Evolutionary conservation across 129 eudicot species (phyloP), one percentile per base, ranked within the genome.

Genomic region (Dittrichia graveolens): DNA sequence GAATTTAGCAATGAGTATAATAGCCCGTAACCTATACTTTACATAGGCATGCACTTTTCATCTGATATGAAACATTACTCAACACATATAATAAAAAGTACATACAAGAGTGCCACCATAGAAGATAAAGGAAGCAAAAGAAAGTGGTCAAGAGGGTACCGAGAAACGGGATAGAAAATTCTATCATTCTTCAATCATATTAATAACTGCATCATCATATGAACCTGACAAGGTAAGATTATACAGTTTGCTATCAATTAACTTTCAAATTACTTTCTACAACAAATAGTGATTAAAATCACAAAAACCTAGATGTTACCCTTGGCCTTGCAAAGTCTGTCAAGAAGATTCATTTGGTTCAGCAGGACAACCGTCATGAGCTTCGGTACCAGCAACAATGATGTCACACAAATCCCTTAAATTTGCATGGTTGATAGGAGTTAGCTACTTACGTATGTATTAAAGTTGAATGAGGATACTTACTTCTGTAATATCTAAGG

Each of bases 271-370:
- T n/a, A n/a, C n/a, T n/a, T n/a, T n/a, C n/a, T n/a, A n/a, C n/a
- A n/a, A n/a, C n/a, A n/a, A n/a, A n/a, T n/a, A n/a, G n/a, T n/a
- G n/a, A n/a, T n/a, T n/a, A n/a, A 42, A 6, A 1, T 42, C 2
- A 42, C 5, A 42, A 42, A 5, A 1, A 5, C 8, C 46, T 42
- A 7, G 14, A 54, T 39, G 4, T 31, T 85, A 88, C 95, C 64
- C 78, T 90, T 5, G 95, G 95, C 71, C 95, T 88, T 74, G 95
- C 90, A 47, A 90, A 90, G 77, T 88, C 88, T 34, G 87, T 88
- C 84, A 88, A 78, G 82, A 85, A 88, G 52, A 88, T 68, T 88
- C 95, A 78, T 88, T 80, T 13, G 95, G 84, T 77, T 88, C 81
- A 44, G 80, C 75, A 42, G 95, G 90, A 73, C 73, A 88, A n/a